Conservation (phyloP, 495 filamentous ascomycete species). For the Trichoderma parareesei region DNA sequence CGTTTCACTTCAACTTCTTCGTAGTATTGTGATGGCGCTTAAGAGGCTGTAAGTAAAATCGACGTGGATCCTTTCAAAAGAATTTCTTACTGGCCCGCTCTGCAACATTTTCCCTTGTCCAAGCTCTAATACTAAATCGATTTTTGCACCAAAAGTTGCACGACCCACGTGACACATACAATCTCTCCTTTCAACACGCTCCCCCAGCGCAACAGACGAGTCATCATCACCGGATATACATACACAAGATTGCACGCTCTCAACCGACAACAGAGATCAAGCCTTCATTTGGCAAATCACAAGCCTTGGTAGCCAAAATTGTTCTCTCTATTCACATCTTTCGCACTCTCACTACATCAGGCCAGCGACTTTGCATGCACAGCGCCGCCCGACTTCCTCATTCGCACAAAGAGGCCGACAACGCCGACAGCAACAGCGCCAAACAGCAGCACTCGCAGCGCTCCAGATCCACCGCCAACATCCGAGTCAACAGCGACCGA, state of each 20-base stretch:
- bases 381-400: not conserved
- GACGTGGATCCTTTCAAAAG: too few relatives aligned
- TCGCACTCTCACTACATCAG: not conserved
- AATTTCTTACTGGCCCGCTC: not conserved
- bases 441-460: not conserved
- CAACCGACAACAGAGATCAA: too few relatives aligned
- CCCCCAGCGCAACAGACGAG: too few relatives aligned
- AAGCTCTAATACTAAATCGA: not conserved
- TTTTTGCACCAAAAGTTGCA: not conserved
- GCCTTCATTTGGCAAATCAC: too few relatives aligned
- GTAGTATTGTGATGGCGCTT: not conserved
- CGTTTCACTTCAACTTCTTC: not conserved
- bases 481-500: not conserved
- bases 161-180: constrained; percentile 2
- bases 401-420: not conserved
- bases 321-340: not conserved
- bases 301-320: not conserved
- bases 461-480: not conserved
- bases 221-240: too few relatives aligned
- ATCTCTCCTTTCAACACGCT: too few relatives aligned
- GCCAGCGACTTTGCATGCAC: not conserved
- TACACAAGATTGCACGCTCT: too few relatives aligned
- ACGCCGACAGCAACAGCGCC: not conserved
- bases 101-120: not conserved
- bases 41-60: not conserved